Evolutionary conservation across 352 stramenopile species (phyloP), one percentile per base, ranked within the genome.

Genomic region (Phytophthora cajani): DNA sequence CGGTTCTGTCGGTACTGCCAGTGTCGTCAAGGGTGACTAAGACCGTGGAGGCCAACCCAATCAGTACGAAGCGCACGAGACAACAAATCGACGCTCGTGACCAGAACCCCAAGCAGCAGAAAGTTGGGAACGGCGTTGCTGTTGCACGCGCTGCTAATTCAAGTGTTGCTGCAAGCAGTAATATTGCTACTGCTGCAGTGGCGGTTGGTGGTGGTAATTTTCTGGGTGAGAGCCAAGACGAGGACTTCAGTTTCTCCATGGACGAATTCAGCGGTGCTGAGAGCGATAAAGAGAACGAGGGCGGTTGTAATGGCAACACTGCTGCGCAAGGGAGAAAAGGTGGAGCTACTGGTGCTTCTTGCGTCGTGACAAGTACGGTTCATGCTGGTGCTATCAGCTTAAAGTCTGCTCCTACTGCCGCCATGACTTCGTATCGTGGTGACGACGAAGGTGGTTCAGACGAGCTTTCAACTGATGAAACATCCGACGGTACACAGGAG

Each of bases 41-140:
- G 52, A 55, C 11, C n/a, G 58, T 27, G 25, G 2, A 9, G 23
- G n/a, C 16, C 17, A n/a, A 2, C 21, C 40, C 3, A 14, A 17
- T 12, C 3, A 25, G 46, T 30, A 52, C 7, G n/a, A 52, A 52
- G 46, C 19, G 46, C 3, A 6, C 19, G 19, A 52, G 46, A 8
- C 46, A 51, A 27, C 44, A 52, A 19, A 7, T 52, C 46, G 4
- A 49, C 17, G 14, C 27, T 52, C 46, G 46, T 52, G 46, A 17
- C 19, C 25, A 17, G 46, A 52, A 52, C 16, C 4, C 52, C 33
- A 64, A 64, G n/a, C n/a, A 44, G 1, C 58, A 64, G 21, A 64
- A 50, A 14, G 46, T 57, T 58, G 30, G 4, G 8, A 17, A 3
- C 17, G 44, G 25, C 9, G 14, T 38, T 27, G 42, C 9, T 21